Conservation (phyloP, 768 basidiomycete genomes). For the Russula olivacea region DNA sequence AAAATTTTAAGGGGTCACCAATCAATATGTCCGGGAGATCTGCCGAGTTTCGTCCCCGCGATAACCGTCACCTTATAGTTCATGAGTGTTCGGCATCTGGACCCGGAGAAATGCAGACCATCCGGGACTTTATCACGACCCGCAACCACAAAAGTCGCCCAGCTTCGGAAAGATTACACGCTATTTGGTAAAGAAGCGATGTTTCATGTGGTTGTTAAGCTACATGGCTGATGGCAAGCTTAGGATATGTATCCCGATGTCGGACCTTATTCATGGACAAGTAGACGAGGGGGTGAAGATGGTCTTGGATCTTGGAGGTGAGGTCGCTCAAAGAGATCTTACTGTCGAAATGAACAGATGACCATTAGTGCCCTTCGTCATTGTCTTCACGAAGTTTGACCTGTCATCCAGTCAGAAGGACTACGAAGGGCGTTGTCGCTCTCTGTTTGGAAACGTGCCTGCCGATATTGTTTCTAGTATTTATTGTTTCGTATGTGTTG, state of each 20-base stretch:
- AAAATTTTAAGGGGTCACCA: neutral
- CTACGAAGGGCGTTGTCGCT: neutral
- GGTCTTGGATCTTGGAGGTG: slow-evolving; percentile 3
- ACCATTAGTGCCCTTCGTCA: slow-evolving; percentile 1
- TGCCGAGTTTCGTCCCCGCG: neutral
- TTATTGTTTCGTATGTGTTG: neutral
- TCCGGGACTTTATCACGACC: neutral
- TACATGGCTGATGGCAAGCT: neutral
- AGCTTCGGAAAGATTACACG: slow-evolving; percentile 7
- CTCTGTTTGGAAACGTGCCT: neutral
- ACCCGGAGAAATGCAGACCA: neutral
- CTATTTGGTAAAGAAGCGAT: slow-evolving; percentile 6
- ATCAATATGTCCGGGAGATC: neutral
- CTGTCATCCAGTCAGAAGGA: neutral
- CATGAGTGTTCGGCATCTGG: slow-evolving; percentile 4
- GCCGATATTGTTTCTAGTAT: slow-evolving; percentile 10
- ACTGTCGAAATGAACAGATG: neutral
- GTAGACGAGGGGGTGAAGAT: neutral
- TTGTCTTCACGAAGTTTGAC: slow-evolving; percentile 12
- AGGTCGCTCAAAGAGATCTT: neutral
- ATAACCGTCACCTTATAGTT: neutral
- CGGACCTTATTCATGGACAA: neutral
- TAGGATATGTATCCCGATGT: slow-evolving; percentile 14
- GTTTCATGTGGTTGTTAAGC: neutral
- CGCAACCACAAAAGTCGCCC: neutral